Evolutionary conservation across 2,329 filamentous ascomycete species (phyloP), one percentile per base, ranked within the genome.

Genomic region (Verruconis gallopava): DNA sequence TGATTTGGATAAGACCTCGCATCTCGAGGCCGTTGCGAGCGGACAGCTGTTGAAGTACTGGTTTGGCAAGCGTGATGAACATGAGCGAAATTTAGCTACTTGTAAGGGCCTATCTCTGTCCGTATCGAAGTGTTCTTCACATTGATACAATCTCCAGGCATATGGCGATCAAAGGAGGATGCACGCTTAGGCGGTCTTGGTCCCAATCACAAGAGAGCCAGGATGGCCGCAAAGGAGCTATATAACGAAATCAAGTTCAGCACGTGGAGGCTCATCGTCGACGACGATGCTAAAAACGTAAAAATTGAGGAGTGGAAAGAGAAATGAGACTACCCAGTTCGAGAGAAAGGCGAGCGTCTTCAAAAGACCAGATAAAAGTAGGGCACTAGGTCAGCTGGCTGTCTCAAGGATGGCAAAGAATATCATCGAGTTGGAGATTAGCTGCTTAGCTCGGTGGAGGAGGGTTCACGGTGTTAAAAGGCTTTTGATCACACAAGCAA

Each of bases 21-120:
- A 94, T 57, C 69, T 73, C 18, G 86, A 94, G 58, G 88, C 88
- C 11, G 79, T 79, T 14, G 71, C 71, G 30, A 83, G 77, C 52
- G 86, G 86, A 4, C 85, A 85, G 0, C 73, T 95, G 55, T 63
- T 94, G 55, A 93, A 93, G 60, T 94, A 95, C 61, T 94, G 88
- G 85, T 94, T 93, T 59, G 85, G 85, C 2, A 68, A 65, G 22
- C 79, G 81, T 15, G 77, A 93, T 62, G 64, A 59, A 34, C 68
- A 81, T 40, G 71, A 80, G 47, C 69, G 75, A 54, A 94, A 94
- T 62, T 61, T 95, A 52, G 88, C 88, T 34, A 94, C 86, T 38
- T 68, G 66, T 67, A 38, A 48, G 57, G 51, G 1, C 20, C 2
- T 15, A 21, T 30, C 43, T 15, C 21, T 30, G n/a, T 30, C 25